Percentiles rank a stretch among this genome's conserved stretches.
Evolutionary conservation across 345 rosid genomes (phyloP).

Genomic region (Firmiana major): DNA sequence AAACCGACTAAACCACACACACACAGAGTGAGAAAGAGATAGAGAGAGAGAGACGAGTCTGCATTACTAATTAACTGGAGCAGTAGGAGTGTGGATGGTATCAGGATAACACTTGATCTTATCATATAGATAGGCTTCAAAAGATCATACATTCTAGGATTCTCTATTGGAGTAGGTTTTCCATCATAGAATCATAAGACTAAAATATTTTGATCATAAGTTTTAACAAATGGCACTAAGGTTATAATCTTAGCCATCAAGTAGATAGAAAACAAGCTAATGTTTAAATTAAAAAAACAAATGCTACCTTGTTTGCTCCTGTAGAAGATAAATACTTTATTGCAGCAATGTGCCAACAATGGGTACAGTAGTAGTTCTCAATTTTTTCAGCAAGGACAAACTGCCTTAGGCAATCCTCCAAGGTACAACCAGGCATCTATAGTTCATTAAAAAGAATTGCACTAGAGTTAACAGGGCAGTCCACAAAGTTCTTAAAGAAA

Average conservation of each 20-base stretch:
- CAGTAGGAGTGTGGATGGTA: background rate
- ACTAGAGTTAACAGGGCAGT: background rate
- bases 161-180: background rate
- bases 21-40: no score
- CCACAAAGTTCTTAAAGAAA: background rate
- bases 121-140: background rate
- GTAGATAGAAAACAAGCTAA: background rate
- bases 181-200: background rate
- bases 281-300: background rate
- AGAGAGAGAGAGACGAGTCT: background rate
- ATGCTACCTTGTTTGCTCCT: slow-evolving; percentile 47
- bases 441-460: slow-evolving; percentile 12
- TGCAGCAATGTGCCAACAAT: slow-evolving; percentile 85
- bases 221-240: background rate
- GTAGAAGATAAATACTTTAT: slow-evolving; percentile 44
- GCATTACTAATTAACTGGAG: background rate
- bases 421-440: slow-evolving; percentile 55
- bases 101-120: background rate
- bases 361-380: slow-evolving; percentile 65
- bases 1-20: background rate
- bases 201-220: background rate
- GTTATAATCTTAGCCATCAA: background rate
- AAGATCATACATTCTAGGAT: background rate
- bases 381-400: slow-evolving; percentile 55
- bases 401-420: slow-evolving; percentile 71